A percentile compares a stretch with the other conserved stretches of the same genome.
Conservation (phyloP, 2,329 filamentous ascomycete species). For the Talaromyces sp. region DNA sequence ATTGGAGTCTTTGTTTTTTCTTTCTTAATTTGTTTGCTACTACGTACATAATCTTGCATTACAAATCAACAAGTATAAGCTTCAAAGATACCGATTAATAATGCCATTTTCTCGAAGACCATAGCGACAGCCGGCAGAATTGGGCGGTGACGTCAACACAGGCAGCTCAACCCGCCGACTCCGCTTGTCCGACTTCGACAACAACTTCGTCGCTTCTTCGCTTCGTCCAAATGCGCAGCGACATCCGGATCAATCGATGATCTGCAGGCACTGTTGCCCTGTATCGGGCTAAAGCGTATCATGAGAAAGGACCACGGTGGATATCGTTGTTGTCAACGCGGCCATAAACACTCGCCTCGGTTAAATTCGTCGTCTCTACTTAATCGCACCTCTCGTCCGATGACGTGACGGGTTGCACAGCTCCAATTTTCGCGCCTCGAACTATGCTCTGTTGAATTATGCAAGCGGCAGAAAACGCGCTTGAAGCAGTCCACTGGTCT, state of each 20-base stretch:
- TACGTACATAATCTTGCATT: background rate
- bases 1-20: too few species aligned
- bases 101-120: background rate
- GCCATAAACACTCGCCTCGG: background rate
- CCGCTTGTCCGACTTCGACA: too few species aligned
- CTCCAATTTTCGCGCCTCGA: background rate
- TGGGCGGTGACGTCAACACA: slow-evolving; percentile 10
- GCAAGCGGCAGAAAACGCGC: background rate
- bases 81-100: background rate
- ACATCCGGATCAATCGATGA: background rate
- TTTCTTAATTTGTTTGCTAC: too few species aligned
- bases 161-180: slow-evolving; percentile 7
- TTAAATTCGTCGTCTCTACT: background rate
- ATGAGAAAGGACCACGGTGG: background rate
- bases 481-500: background rate
- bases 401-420: background rate
- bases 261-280: background rate
- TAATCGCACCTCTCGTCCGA: background rate
- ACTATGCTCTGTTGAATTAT: background rate
- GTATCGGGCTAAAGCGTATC: background rate
- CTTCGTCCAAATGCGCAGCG: background rate
- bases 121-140: slow-evolving; percentile 8
- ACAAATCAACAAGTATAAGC: background rate
- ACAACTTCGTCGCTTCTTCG: background rate
- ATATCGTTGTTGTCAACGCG: background rate